Evolutionary conservation across 495 filamentous ascomycete species (phyloP), one percentile per base, ranked within the genome.

Genomic region (Achaetomiella virescens): DNA sequence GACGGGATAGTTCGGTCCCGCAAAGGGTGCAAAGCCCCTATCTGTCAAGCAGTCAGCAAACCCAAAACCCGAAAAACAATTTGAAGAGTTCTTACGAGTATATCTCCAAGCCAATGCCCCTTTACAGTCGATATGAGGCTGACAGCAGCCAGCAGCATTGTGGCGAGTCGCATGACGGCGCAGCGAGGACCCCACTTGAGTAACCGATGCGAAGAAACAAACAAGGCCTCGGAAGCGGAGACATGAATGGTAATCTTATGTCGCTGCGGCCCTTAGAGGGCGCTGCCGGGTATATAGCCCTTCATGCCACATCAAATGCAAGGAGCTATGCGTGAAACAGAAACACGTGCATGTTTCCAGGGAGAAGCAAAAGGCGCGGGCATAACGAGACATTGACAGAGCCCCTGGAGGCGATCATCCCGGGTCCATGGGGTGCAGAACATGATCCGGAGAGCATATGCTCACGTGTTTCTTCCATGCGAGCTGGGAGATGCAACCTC

Each of bases 11-110:
- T 71, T 67, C 11, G 67, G 22, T 21, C 64, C 65, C 2, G 66
- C 68, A 58, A 75, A 78, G 35, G 78, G 74, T 2, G 76, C 75
- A 55, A 72, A 50, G 1, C 78, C 78, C 59, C 70, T 72, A 59
- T 80, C 73, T 75, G 49, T 47, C 15, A 44, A 46, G 57, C 53
- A 59, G 51, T 33, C 21, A 49, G 37, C 41, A 40, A 17, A n/a
- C 31, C 35, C 44, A 49, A 14, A 4, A 3, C 20, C 9, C 37
- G 6, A 25, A 5, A 37, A 43, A 10, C 36, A 43, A 49, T 35
- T 29, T 7, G 1, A 1, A 10, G 20, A 24, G 24, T 37, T 29
- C 72, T 67, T 49, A 75, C 73, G 73, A 51, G 53, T 49, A 75
- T 63, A 50, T 77, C 70, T 25, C 64, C 64, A 46, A 77, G 67